Evolutionary conservation across 2,329 filamentous ascomycete genomes (phyloP).

Genomic region (Ceratocystis eucalypticola): DNA sequence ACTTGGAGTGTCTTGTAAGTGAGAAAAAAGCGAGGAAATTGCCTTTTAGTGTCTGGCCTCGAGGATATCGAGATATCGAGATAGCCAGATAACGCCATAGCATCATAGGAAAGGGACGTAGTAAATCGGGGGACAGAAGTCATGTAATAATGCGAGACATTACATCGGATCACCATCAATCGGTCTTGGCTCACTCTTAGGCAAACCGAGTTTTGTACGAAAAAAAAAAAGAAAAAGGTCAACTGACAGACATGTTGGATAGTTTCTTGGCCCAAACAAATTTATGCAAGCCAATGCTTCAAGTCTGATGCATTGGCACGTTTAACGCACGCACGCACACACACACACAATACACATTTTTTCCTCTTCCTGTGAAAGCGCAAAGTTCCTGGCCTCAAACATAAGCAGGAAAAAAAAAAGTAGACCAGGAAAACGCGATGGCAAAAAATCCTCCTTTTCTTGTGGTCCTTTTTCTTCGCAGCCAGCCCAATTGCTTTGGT

Average conservation of each 20-base stretch:
- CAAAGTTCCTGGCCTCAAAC: constrained; percentile 4
- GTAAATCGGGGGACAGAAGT: neutral
- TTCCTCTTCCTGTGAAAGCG: neutral
- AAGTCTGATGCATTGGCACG: constrained; percentile 1
- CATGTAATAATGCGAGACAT: neutral
- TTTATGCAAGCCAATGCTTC: constrained; percentile 4
- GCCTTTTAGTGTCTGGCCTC: neutral
- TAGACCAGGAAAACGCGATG: neutral
- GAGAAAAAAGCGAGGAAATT: neutral
- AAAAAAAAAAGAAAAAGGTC: neutral
- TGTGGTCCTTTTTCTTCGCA: neutral
- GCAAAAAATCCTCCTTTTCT: constrained; percentile 1
- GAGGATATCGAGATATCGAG: neutral
- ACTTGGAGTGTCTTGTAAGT: neutral
- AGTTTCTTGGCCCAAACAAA: constrained; percentile 21
- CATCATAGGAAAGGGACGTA: neutral
- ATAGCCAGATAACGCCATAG: neutral
- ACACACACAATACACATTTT: neutral
- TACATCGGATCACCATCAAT: neutral
- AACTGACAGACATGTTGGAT: constrained; percentile 13
- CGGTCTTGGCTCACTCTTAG: no score
- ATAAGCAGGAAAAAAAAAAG: neutral
- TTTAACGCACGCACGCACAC: neutral
- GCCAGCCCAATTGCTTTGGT: neutral
- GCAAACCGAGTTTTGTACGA: no score